phyloP scores from a whole-genome alignment of 352 stramenopile species.

The Pythium aquatile region DNA sequence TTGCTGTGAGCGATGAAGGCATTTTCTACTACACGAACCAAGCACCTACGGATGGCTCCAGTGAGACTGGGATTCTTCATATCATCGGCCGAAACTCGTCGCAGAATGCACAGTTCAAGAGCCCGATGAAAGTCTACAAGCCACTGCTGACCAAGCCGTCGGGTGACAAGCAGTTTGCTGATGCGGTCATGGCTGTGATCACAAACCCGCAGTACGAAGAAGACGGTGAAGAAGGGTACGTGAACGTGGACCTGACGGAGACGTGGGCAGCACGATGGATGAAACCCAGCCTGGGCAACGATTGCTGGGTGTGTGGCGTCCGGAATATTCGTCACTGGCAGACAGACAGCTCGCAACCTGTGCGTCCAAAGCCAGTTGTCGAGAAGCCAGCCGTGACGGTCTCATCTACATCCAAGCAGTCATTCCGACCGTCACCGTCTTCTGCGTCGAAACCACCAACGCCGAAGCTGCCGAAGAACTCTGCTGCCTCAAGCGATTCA shows the following conservation, averaged over 20 bases:
- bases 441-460: background rate
- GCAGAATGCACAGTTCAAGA: slow-evolving; percentile 60
- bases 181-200: slow-evolving; percentile 71
- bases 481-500: slow-evolving; percentile 10
- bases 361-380: slow-evolving; percentile 8
- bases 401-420: background rate
- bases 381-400: background rate
- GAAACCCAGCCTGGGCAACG: slow-evolving; percentile 47
- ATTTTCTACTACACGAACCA: slow-evolving; percentile 76
- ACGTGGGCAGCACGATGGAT: slow-evolving; percentile 68
- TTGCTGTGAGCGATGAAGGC: slow-evolving; percentile 63
- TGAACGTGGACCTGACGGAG: slow-evolving; percentile 73
- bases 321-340: slow-evolving; percentile 71
- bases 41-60: slow-evolving; percentile 11
- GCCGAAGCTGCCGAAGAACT: slow-evolving; percentile 5
- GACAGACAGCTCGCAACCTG: slow-evolving; percentile 7
- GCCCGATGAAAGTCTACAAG: slow-evolving; percentile 72
- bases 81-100: slow-evolving; percentile 76
- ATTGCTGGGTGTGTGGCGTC: slow-evolving; percentile 80
- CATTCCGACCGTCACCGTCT: background rate
- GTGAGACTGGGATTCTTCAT: slow-evolving; percentile 27
- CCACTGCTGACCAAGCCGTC: slow-evolving; percentile 23
- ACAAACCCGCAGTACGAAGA: slow-evolving; percentile 63
- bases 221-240: slow-evolving; percentile 48
- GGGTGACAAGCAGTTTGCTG: slow-evolving; percentile 12